A percentile compares a stretch with the other conserved stretches of the same genome.
phyloP scores from a whole-genome alignment of 176 grass and related monocot species.

The Puccinellia tenuiflora region DNA sequence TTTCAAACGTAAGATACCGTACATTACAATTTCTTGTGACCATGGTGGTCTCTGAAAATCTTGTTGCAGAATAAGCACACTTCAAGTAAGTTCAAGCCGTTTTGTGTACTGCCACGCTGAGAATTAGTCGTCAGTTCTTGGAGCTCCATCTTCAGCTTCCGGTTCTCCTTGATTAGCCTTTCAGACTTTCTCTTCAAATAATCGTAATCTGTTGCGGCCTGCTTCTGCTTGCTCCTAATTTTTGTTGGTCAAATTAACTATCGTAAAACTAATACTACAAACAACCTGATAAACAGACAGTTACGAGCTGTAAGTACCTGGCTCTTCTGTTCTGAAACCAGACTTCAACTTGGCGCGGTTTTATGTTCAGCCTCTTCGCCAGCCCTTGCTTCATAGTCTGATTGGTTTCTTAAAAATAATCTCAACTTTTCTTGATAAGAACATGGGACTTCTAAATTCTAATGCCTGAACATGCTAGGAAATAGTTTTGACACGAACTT shows the following conservation, averaged over 20 bases:
- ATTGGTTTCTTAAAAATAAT: not conserved
- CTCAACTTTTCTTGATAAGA: not conserved
- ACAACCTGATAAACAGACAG: not conserved
- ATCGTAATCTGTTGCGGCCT: conserved; percentile 2
- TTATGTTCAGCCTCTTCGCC: conserved; percentile 16
- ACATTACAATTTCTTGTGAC: not conserved
- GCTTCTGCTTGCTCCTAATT: conserved; percentile 42
- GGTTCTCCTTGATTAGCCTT: conserved; percentile 24
- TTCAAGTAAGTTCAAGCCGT: not conserved
- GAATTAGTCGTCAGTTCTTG: conserved; percentile 13
- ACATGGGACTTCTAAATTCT: not conserved
- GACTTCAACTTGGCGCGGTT: conserved; percentile 40
- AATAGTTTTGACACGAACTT: conserved; percentile 10
- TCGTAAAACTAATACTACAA: not conserved
- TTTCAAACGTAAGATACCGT: not conserved
- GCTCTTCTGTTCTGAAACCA: conserved; percentile 60
- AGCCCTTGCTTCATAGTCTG: conserved; percentile 30
- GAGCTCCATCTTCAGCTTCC: conserved; percentile 26
- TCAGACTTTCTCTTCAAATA: conserved; percentile 10
- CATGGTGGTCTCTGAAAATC: not conserved
- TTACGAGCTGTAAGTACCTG: not conserved
- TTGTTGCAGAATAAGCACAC: not conserved
- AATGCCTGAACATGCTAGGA: not conserved
- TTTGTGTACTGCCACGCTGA: not conserved
- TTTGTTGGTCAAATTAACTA: not conserved